These are phyloP conservation scores for Ophiocordyceps unilateralis DNA, from an alignment of 2,329 filamentous ascomycete genomes.

Conservation along the genomic window DNA sequence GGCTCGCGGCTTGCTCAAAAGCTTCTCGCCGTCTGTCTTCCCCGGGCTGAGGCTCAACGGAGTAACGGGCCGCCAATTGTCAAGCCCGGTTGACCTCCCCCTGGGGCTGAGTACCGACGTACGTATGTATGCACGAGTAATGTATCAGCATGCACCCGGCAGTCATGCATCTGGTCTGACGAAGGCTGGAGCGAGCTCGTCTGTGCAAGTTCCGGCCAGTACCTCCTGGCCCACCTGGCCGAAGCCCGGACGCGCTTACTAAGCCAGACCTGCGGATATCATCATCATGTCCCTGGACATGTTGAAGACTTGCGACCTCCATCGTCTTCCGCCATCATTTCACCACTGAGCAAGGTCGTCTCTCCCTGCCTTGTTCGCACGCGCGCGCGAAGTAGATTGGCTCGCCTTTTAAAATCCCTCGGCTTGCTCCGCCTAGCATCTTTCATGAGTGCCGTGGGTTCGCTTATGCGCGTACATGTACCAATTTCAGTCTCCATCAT, in stretches of 20 bases:
- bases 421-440: constrained; percentile 26
- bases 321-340: constrained; percentile 20
- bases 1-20: background rate
- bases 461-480: constrained; percentile 43
- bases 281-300: background rate
- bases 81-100: background rate
- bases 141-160: background rate
- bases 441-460: constrained; percentile 35
- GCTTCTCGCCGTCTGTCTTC: background rate
- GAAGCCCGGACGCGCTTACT: background rate
- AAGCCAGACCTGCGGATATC: background rate
- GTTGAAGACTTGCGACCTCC: background rate
- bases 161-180: background rate
- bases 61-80: background rate
- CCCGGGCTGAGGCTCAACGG: background rate
- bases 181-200: background rate
- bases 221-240: too few species aligned
- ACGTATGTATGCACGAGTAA: background rate
- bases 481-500: background rate
- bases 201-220: background rate
- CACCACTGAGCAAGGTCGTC: constrained; percentile 15
- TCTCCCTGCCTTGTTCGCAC: constrained; percentile 24
- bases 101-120: background rate
- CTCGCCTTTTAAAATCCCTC: constrained; percentile 44
- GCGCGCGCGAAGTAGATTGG: constrained; percentile 35